Percentiles rank a stretch among this genome's conserved stretches.
Evolutionary conservation across 2,329 filamentous ascomycete genomes (phyloP).

Genomic region (Lachnellula hyalina): DNA sequence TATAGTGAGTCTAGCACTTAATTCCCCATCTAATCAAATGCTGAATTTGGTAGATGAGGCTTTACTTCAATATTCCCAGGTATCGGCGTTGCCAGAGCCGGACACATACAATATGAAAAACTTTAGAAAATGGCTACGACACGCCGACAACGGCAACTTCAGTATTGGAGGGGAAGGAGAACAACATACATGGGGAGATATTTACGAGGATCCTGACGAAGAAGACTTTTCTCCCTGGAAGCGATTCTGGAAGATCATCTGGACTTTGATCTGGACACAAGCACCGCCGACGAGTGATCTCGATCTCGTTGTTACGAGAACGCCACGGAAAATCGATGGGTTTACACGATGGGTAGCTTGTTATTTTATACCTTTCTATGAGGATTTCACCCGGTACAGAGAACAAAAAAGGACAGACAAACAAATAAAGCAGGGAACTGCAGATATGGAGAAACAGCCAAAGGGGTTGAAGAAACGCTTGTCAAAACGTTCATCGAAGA

Average conservation of each 20-base stretch:
- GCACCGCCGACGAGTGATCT: not conserved
- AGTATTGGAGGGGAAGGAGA: conserved; percentile 1
- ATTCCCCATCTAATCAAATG: too few species aligned
- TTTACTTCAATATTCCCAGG: conserved; percentile 8
- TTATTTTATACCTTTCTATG: conserved; percentile 1
- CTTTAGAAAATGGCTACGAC: conserved; percentile 3
- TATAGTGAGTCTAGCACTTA: conserved; percentile 2
- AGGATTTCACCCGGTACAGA: not conserved
- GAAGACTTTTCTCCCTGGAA: not conserved
- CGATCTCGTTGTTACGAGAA: not conserved
- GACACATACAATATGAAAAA: conserved; percentile 2
- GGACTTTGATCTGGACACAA: conserved; percentile 5
- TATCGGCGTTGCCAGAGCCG: conserved; percentile 6
- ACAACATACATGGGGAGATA: conserved; percentile 3
- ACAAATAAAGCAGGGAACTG: not conserved
- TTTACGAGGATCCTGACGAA: not conserved
- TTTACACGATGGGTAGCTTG: conserved; percentile 1
- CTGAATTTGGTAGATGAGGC: conserved; percentile 3
- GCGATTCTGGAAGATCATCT: not conserved
- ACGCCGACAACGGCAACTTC: not conserved
- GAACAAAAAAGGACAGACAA: not conserved
- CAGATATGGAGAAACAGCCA: not conserved
- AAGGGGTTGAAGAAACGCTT: not conserved
- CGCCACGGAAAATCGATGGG: not conserved
- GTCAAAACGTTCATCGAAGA: not conserved